A percentile compares a stretch with the other conserved stretches of the same genome.
Evolutionary conservation across 78 protist genomes (phyloP).

Genomic region (Creolimax fragrantissima): DNA sequence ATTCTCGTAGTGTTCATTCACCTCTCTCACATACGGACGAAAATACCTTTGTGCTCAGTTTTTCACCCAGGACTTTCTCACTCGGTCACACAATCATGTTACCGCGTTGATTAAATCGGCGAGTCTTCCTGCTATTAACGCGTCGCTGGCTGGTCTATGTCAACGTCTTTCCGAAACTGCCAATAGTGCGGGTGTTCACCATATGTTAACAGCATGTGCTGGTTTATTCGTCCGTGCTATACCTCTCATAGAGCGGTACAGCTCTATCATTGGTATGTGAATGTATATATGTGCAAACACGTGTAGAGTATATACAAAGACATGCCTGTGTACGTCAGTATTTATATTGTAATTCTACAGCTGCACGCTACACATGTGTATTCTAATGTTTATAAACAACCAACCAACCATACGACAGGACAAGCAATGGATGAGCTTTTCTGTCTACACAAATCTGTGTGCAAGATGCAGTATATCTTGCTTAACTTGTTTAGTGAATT

Average conservation of each 20-base stretch:
- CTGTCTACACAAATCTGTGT: not conserved
- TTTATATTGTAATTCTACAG: too few species aligned
- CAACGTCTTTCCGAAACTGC: not conserved
- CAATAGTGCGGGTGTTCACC: not conserved
- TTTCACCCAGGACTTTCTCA: not conserved
- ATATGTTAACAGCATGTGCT: not conserved
- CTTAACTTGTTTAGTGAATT: not conserved
- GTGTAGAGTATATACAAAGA: too few species aligned
- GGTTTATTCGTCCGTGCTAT: not conserved
- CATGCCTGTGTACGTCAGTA: too few species aligned
- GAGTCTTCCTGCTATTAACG: not conserved
- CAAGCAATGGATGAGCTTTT: not conserved
- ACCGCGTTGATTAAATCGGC: not conserved
- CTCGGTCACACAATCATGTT: not conserved
- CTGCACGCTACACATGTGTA: too few species aligned
- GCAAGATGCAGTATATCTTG: constrained; percentile 18
- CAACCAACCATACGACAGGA: too few species aligned
- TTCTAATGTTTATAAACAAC: too few species aligned
- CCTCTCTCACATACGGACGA: not conserved
- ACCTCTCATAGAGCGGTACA: not conserved
- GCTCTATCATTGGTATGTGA: not conserved
- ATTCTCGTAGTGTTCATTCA: too few species aligned
- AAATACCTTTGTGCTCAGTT: not conserved
- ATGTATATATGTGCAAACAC: too few species aligned
- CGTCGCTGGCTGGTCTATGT: not conserved